Evolutionary conservation across 1,139 yeast genomes (phyloP).

Genomic region (Pichia terricola): DNA sequence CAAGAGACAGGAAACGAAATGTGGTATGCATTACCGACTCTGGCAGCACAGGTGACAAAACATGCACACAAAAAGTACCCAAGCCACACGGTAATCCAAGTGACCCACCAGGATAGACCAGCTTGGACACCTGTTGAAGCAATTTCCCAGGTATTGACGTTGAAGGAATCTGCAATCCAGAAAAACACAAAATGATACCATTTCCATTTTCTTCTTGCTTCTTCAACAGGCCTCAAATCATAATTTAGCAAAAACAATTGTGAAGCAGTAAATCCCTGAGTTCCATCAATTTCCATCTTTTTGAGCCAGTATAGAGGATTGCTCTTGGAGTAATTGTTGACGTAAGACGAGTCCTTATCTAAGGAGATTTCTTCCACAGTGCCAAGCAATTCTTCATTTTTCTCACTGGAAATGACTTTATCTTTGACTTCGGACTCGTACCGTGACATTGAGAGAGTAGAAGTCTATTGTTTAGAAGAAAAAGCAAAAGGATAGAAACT

Average conservation of each 20-base stretch:
- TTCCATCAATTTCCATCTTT: slow-evolving; percentile 34
- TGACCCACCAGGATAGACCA: slow-evolving; percentile 83
- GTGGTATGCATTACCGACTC: slow-evolving; percentile 68
- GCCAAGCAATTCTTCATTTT: background rate
- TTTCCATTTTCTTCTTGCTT: slow-evolving; percentile 60
- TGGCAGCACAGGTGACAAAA: slow-evolving; percentile 54
- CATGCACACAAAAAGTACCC: slow-evolving; percentile 40
- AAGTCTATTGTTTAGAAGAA: no score
- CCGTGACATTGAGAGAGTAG: background rate
- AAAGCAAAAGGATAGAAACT: no score
- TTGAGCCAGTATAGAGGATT: slow-evolving; percentile 45
- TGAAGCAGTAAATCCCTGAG: slow-evolving; percentile 28
- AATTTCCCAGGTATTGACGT: slow-evolving; percentile 84
- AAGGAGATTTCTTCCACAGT: background rate
- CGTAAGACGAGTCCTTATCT: slow-evolving; percentile 24
- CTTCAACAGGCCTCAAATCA: slow-evolving; percentile 72
- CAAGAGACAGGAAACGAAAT: slow-evolving; percentile 71
- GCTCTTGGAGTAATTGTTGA: slow-evolving; percentile 15
- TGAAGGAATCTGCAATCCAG: slow-evolving; percentile 84
- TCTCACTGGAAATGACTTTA: background rate
- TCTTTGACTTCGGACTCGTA: background rate
- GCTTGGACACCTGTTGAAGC: slow-evolving; percentile 72
- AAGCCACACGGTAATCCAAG: slow-evolving; percentile 77
- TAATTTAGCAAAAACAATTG: slow-evolving; percentile 59
- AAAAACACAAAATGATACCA: slow-evolving; percentile 73